Evolutionary conservation across 2,329 filamentous ascomycete species (phyloP), one percentile per base, ranked within the genome.

Genomic region (Tympanopsis confertula): DNA sequence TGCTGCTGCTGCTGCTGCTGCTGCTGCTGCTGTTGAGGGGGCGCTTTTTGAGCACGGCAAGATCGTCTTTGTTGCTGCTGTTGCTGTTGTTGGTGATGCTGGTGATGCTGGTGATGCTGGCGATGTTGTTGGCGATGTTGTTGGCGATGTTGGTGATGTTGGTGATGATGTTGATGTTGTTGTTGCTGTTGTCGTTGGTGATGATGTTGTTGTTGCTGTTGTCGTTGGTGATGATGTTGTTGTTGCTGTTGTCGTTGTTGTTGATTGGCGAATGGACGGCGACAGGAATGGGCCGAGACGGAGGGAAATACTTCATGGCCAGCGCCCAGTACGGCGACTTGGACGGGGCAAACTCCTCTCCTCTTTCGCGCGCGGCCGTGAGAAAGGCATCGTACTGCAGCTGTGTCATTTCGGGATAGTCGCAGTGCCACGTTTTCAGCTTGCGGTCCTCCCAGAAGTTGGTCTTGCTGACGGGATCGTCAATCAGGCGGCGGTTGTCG

Each of bases 341-440:
- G 2, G 66, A 68, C 2, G 67, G 69, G 1, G 55, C 56, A 38
- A 81, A 81, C 15, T 62, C 56, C 46, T 80, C 74, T 1, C 61
- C 60, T 22, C 68, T 59, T 1, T 57, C 55, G 20, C 56, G 47
- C 1, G 74, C 73, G 13, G 69, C 71, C n/a, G 62, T 51, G 14
- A 61, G 56, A 51, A 77, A 78, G 2, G 66, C 69, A 22, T 68
- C 63, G 39, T 68, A 67, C 42, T 80, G 74, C 5, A 73, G 58
- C 39, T 72, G 66, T 1, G 69, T 77, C 72, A 81, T 78, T 43
- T 75, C 69, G 0, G 76, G 76, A 45, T 81, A 81, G 37, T 70
- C 52, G 3, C 77, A 59, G 44, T 81, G 76, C 65, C 74, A 77
- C 1, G 71, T 77, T 15, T 50, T 58, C 39, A 59, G 59, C 45